phyloP scores from a whole-genome alignment of 768 basidiomycete species.

The Boletus eberwhitei region DNA sequence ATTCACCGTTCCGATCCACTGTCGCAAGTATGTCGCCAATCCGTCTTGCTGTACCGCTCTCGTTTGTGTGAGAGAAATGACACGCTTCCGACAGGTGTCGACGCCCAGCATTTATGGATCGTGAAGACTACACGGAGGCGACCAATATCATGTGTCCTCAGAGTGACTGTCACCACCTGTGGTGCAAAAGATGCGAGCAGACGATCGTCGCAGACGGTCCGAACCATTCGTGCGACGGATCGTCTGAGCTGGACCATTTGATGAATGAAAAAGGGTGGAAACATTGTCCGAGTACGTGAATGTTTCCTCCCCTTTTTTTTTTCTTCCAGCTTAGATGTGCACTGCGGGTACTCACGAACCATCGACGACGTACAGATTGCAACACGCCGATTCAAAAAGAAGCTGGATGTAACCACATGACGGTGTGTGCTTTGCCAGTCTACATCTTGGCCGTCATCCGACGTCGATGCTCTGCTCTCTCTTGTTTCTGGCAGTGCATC shows the following conservation, averaged over 20 bases:
- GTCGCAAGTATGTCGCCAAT: constrained; percentile 41
- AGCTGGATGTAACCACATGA: constrained; percentile 58
- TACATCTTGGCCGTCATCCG: not conserved
- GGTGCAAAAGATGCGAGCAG: constrained; percentile 63
- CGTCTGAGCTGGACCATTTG: constrained; percentile 48
- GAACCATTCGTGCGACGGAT: constrained; percentile 57
- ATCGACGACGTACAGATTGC: constrained; percentile 33
- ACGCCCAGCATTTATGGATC: constrained; percentile 47
- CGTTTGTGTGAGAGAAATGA: not conserved
- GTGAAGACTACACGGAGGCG: constrained; percentile 39
- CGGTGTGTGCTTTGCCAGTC: constrained; percentile 33
- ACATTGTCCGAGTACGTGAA: constrained; percentile 52
- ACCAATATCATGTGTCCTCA: constrained; percentile 49
- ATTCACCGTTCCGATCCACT: constrained; percentile 44
- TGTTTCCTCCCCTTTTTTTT: not conserved
- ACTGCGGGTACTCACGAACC: not conserved
- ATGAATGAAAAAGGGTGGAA: constrained; percentile 61
- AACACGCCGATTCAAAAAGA: constrained; percentile 50
- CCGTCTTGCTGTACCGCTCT: too few species aligned
- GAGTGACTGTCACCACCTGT: constrained; percentile 44
- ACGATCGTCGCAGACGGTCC: constrained; percentile 33
- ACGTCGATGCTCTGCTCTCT: too few species aligned
- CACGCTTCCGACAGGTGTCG: constrained; percentile 41
- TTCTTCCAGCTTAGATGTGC: not conserved
- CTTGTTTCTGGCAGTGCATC: constrained; percentile 39